A percentile compares a stretch with the other conserved stretches of the same genome.
These are phyloP conservation scores for Tuber indicum DNA, from an alignment of 495 filamentous ascomycete genomes.

Conservation along the genomic window DNA sequence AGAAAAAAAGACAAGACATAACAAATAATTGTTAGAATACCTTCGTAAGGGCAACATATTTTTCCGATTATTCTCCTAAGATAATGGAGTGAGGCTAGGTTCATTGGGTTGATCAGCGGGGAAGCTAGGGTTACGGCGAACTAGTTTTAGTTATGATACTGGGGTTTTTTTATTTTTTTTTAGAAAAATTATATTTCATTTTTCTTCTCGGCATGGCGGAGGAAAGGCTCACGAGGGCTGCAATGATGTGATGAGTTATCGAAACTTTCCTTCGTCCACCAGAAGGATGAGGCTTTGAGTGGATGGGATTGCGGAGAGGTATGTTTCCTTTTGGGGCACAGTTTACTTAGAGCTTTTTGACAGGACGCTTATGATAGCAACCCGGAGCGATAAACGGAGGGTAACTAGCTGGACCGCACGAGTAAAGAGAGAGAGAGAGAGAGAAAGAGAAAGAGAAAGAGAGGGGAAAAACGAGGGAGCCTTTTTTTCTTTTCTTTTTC, in stretches of 20 bases:
- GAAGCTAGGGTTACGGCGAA: background rate
- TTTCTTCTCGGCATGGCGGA: background rate
- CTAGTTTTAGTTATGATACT: background rate
- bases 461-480: background rate
- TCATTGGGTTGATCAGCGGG: background rate
- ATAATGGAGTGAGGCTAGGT: background rate
- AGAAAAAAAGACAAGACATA: background rate
- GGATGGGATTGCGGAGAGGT: background rate
- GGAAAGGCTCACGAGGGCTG: background rate
- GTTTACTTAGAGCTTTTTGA: background rate
- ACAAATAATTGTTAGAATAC: background rate
- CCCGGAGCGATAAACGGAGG: background rate
- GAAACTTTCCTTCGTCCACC: background rate
- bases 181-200: background rate
- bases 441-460: background rate
- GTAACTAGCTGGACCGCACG: background rate
- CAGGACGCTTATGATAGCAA: background rate
- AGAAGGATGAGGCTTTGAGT: background rate
- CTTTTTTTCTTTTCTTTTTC: background rate
- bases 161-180: background rate
- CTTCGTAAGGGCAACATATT: background rate
- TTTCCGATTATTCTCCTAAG: slow-evolving; percentile 4
- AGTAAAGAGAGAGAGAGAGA: background rate
- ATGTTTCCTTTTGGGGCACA: background rate
- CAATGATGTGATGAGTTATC: background rate